Evolutionary conservation across 2,329 filamentous ascomycete genomes (phyloP), one percentile per base, ranked within the genome.

Genomic region (Leptoxyphium fumago): DNA sequence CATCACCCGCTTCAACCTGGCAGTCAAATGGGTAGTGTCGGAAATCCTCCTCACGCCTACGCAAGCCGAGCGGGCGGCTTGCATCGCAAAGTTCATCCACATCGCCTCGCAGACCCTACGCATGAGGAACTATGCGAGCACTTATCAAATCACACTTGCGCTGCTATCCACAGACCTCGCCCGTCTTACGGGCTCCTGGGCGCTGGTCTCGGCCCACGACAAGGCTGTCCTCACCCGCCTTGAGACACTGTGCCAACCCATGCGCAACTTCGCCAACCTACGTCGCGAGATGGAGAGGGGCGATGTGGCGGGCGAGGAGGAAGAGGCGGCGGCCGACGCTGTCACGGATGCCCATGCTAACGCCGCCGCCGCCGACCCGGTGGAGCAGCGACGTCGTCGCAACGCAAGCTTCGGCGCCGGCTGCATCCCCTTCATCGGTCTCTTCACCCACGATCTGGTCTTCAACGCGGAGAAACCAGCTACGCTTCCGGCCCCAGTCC

Each of bases 1-100:
- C 40, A 84, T 89, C 60, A 82, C 84, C 8, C 80, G 84, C 41
- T 91, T 91, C 68, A 91, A 91, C 61, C 76, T 91, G 50, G 83
- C 89, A 67, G 84, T 88, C 48, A 89, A 89, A 61, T 91, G 84
- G 84, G 80, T 78, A 26, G 74, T 87, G 26, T 89, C 84, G 1
- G 82, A 89, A 61, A 75, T 83, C 50, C 74, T 91, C 8, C 70
- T 91, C 40, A 91, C 83, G 0, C 75, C 80, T 50, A 68, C 79
- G 45, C 63, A 80, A 10, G 76, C 80, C 48, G 84, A 91, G 62
- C 74, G 84, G 43, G 82, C 82, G 17, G 71, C 79, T 32, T 85
- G 80, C 58, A 77, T 91, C 49, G 78, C 83, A 61, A 89, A 91
- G 62, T 82, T 75, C 58, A 84, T 91, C 46, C 84, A 89, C 64